Conservation (phyloP, 495 filamentous ascomycete genomes). For the Astrothelium macrocarpum region DNA sequence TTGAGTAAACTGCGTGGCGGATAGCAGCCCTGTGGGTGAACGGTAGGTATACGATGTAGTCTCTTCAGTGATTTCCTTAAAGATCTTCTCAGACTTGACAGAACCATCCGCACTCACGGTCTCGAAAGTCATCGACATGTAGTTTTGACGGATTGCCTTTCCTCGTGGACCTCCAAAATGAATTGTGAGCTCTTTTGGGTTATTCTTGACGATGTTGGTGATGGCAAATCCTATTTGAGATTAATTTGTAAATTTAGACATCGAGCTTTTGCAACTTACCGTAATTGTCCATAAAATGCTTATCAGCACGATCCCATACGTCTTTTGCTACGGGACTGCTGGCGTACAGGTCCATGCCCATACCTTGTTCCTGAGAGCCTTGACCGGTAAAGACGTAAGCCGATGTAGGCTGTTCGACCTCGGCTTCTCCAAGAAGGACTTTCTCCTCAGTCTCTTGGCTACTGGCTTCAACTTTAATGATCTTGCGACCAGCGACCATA, state of each 20-base stretch:
- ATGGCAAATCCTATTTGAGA: slow-evolving; percentile 70
- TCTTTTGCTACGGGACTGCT: slow-evolving; percentile 89
- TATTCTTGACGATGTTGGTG: slow-evolving; percentile 98
- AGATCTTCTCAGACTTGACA: slow-evolving; percentile 97
- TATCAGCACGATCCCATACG: slow-evolving; percentile 96
- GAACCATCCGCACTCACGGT: slow-evolving; percentile 81
- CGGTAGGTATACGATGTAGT: slow-evolving; percentile 95
- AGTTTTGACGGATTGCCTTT: slow-evolving; percentile 95
- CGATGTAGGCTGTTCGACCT: slow-evolving; percentile 96
- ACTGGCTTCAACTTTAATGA: slow-evolving; percentile 93
- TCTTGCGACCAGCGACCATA: slow-evolving; percentile 96
- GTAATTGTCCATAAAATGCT: slow-evolving; percentile 97
- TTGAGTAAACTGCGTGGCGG: slow-evolving; percentile 97
- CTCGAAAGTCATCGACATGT: slow-evolving; percentile 99
- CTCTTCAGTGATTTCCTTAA: slow-evolving; percentile 88
- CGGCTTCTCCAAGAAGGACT: slow-evolving; percentile 86
- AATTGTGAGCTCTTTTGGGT: slow-evolving; percentile 96
- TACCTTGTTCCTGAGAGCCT: slow-evolving; percentile 95
- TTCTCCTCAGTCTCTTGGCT: slow-evolving; percentile 94
- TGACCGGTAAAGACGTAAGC: slow-evolving; percentile 98
- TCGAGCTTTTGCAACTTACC: slow-evolving; percentile 45
- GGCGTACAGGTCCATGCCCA: slow-evolving; percentile 98
- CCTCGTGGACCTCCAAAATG: slow-evolving; percentile 95
- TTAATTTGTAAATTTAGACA: slow-evolving; percentile 23
- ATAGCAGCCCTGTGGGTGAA: slow-evolving; percentile 88